Evolutionary conservation across 2,329 filamentous ascomycete species (phyloP).

Genomic region (Microthyrium microscopicum): DNA sequence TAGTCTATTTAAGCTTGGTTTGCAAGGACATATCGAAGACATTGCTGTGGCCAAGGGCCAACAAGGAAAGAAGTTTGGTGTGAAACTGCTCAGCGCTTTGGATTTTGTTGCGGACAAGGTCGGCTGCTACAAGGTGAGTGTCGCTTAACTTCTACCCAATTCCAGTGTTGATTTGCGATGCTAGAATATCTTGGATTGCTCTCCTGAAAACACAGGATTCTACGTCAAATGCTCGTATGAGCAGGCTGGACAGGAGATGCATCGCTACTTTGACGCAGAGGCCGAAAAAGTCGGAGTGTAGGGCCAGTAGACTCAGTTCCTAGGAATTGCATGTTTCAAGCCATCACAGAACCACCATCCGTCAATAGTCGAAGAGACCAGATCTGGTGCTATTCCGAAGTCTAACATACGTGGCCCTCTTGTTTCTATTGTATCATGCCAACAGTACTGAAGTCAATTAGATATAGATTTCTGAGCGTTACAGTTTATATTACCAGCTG

Average conservation of each 20-base stretch:
- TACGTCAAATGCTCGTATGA: slow-evolving; percentile 97
- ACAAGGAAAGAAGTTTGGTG: slow-evolving; percentile 90
- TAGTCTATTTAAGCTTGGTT: slow-evolving; percentile 49
- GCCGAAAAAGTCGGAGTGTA: too few species aligned
- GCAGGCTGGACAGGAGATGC: slow-evolving; percentile 87
- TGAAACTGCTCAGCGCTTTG: slow-evolving; percentile 84
- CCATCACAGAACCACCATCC: too few species aligned
- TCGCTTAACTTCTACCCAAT: not conserved
- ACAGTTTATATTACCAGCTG: too few species aligned
- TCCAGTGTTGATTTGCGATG: not conserved
- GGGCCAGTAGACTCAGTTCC: too few species aligned
- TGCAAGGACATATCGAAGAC: slow-evolving; percentile 93
- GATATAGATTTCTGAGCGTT: too few species aligned
- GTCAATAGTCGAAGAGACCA: too few species aligned
- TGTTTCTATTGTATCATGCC: too few species aligned
- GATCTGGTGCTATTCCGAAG: too few species aligned
- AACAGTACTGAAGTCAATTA: too few species aligned
- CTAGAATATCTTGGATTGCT: slow-evolving; percentile 87
- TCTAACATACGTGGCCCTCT: too few species aligned
- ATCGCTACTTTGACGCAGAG: slow-evolving; percentile 61
- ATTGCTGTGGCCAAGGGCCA: slow-evolving; percentile 90
- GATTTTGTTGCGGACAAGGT: slow-evolving; percentile 75
- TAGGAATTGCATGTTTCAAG: too few species aligned
- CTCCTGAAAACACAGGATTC: slow-evolving; percentile 89
- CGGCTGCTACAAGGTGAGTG: slow-evolving; percentile 70